phyloP scores from a whole-genome alignment of 371 early-diverging fungal species.

The Hamiltosporidium tvaerminnensis region DNA sequence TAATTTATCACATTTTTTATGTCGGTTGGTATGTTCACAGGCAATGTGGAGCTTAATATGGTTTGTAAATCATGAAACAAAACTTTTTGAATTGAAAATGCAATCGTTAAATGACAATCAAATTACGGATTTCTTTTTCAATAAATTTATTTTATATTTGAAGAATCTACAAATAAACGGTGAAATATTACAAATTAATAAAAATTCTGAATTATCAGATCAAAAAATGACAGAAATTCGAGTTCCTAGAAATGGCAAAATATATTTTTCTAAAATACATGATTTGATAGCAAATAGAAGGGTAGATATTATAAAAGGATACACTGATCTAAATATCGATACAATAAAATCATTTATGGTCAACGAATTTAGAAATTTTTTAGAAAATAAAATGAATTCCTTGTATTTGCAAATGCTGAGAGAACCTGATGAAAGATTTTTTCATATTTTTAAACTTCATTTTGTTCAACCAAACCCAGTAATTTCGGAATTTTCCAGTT shows the following conservation, averaged over 20 bases:
- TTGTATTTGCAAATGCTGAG: conserved; percentile 7
- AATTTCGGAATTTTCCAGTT: not conserved
- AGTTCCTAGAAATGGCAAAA: too few species aligned
- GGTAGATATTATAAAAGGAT: conserved; percentile 22
- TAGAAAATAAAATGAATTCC: conserved; percentile 20
- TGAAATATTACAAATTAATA: not conserved
- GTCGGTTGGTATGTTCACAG: conserved; percentile 21
- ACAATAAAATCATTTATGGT: conserved; percentile 19
- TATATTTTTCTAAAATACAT: conserved; percentile 44
- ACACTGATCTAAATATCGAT: conserved; percentile 10
- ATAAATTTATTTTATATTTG: conserved; percentile 25
- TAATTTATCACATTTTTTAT: conserved; percentile 25
- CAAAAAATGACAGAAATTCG: not conserved
- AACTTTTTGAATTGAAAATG: conserved; percentile 31
- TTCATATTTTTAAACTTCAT: conserved; percentile 16
- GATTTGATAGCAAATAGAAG: conserved; percentile 24
- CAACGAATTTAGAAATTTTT: conserved; percentile 25
- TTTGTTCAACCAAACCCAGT: conserved; percentile 8
- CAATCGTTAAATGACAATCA: conserved; percentile 1
- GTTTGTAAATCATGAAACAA: conserved; percentile 43
- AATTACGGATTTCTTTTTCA: conserved; percentile 21
- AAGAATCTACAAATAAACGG: conserved; percentile 5
- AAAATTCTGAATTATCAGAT: too few species aligned
- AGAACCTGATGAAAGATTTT: conserved; percentile 36
- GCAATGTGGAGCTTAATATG: conserved; percentile 21